Evolutionary conservation across 2,329 filamentous ascomycete genomes (phyloP), one percentile per base, ranked within the genome.

Genomic region (Penicillium sp.): DNA sequence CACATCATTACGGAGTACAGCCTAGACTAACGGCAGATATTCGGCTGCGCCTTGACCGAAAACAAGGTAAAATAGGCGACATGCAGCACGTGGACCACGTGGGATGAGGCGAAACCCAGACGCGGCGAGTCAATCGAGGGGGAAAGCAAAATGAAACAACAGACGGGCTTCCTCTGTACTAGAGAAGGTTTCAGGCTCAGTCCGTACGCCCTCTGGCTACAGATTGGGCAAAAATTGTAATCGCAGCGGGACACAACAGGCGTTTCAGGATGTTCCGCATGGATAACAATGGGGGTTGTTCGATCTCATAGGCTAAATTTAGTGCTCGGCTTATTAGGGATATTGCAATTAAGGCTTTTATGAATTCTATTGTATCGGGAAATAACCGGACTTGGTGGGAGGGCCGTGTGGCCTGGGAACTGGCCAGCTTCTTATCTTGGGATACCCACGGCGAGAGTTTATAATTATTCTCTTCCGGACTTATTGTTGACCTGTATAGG

Each of bases 1-100:
- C 26, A 17, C 8, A 29, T 31, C 10, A 12, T 8, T 29, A 13
- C 34, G 12, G 34, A 26, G 39, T 10, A 32, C 3, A 22, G 26
- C 4, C 31, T 26, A 43, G 28, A 37, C 13, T 9, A 43, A 42
- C 49, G 48, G 45, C 21, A 45, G 19, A 29, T 29, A 44, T 33
- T 24, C 13, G 10, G 26, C 22, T 52, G 40, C 48, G 49, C 32
- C 45, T 43, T 51, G 33, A 28, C 34, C 53, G 5, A 9, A 56
- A 53, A 42, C 29, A 19, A 58, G 57, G 37, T 43, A 54, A 45
- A 38, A 50, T 57, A 60, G 51, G 57, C 58, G 58, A 59, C 38
- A 35, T 54, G 48, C 48, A 53, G 52, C 57, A 60, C 53, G 57
- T 57, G 55, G 51, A 42, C 55, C 58, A 60, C 58, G 58, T 60